Evolutionary conservation across 106 monocot genomes (phyloP).

Genomic region (Phalaenopsis aphrodite): DNA sequence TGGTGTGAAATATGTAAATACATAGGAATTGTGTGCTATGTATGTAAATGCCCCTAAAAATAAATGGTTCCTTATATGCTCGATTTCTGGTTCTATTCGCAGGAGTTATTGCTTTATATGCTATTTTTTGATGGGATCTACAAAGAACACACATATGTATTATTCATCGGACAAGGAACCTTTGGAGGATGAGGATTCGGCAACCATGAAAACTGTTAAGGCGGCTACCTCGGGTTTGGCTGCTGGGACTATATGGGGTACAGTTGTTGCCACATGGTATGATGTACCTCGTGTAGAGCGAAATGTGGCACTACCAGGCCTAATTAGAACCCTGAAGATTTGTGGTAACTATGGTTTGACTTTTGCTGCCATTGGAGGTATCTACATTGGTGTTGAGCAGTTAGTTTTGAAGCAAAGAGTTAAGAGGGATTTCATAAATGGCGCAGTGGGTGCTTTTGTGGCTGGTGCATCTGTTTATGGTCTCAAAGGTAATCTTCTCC

Average conservation of each 20-base stretch:
- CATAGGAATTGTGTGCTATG: too few relatives aligned
- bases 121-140: not conserved
- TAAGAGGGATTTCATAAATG: slow-evolving; percentile 86
- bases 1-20: too few relatives aligned
- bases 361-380: slow-evolving; percentile 76
- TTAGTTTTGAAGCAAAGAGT: slow-evolving; percentile 64
- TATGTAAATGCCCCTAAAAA: not conserved
- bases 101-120: not conserved
- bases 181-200: slow-evolving; percentile 63
- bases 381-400: slow-evolving; percentile 92
- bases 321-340: slow-evolving; percentile 80
- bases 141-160: slow-evolving; percentile 34
- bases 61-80: not conserved
- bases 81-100: not conserved
- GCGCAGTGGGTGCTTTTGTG: slow-evolving; percentile 79
- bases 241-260: slow-evolving; percentile 84
- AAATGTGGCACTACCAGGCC: slow-evolving; percentile 74
- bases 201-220: slow-evolving; percentile 83
- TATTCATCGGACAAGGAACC: slow-evolving; percentile 31
- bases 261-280: slow-evolving; percentile 86
- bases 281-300: slow-evolving; percentile 94
- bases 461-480: slow-evolving; percentile 79
- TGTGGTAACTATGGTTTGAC: slow-evolving; percentile 82
- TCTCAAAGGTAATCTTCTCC: slow-evolving; percentile 34
- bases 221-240: slow-evolving; percentile 65